Evolutionary conservation across 225 moss, liverwort and hornwort genomes (phyloP).

Genomic region (Neckera pumila): DNA sequence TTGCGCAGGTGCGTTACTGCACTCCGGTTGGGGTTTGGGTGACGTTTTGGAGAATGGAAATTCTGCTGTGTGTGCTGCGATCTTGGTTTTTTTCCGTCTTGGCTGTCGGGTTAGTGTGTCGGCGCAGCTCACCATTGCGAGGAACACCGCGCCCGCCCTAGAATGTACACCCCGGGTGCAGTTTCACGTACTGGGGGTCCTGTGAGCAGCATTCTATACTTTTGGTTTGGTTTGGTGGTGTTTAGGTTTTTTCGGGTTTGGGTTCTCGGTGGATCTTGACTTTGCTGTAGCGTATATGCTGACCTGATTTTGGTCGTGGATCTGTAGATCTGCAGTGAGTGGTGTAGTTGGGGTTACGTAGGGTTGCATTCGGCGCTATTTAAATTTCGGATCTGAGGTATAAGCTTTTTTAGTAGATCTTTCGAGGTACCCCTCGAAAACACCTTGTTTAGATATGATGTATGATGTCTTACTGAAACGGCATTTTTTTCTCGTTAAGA

Average conservation of each 20-base stretch:
- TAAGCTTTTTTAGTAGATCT: not conserved
- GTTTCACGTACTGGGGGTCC: not conserved
- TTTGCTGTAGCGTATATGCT: too few species aligned
- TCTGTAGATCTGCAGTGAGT: not conserved
- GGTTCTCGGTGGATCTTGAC: not conserved
- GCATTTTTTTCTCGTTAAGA: not conserved
- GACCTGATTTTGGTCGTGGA: not conserved
- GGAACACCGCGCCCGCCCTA: not conserved
- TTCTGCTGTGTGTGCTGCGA: not conserved
- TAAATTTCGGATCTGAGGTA: not conserved
- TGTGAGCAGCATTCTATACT: not conserved
- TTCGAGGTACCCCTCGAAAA: not conserved
- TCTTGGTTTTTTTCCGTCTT: too few species aligned
- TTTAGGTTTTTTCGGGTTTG: not conserved
- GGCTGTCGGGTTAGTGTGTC: not conserved
- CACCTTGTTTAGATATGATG: not conserved
- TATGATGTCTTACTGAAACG: not conserved
- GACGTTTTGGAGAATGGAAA: not conserved
- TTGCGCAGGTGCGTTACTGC: constrained; percentile 31
- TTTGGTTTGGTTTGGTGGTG: not conserved
- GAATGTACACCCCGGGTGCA: not conserved
- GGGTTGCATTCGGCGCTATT: not conserved
- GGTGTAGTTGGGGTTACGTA: not conserved
- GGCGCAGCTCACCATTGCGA: not conserved
- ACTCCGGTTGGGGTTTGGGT: not conserved